Evolutionary conservation across 2,329 filamentous ascomycete species (phyloP), one percentile per base, ranked within the genome.

Genomic region (Colletotrichum destructivum): DNA sequence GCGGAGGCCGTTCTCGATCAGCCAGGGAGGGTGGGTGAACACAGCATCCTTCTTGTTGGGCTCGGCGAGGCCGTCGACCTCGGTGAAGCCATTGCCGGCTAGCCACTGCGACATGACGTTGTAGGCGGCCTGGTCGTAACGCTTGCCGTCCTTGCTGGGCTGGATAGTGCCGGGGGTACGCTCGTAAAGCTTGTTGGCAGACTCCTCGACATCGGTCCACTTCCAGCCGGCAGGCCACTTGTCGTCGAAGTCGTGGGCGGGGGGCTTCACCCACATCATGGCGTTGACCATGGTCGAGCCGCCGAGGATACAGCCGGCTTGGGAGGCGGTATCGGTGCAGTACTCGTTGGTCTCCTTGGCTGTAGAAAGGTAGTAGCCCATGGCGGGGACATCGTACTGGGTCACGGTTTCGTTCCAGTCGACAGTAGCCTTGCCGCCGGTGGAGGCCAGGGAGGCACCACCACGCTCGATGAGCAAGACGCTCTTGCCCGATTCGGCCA

Each of bases 241-340:
- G 52, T 74, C 72, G 66, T 73, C 70, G 15, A 74, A 74, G 69
- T 71, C 69, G 18, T 71, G 69, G 2, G 72, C 56, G 38, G 69
- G 66, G 26, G 75, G 77, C 59, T 74, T 74, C 23, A 78, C 74
- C 59, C 74, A 78, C 72, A 78, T 75, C 71, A 76, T 73, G 62
- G 74, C 76, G 70, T 78, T 78, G 68, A 81, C 73, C 15, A 73
- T 74, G 9, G 76, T 78, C 2, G 77, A 78, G 23, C 79, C 79
- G 38, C 79, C 79, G 13, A 81, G 77, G 16, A 81, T 74, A 63
- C 79, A 81, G n/a, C 77, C 79, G 56, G 78, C 78, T 26, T 73
- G 70, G 11, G 66, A 69, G 47, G 78, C 74, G 6, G 76, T 76
- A 70, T 81, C 79, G 44, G 69, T 75, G 73, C 79, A 81, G 59